Evolutionary conservation across 768 basidiomycete species (phyloP).

Genomic region (Podaxis sp.): DNA sequence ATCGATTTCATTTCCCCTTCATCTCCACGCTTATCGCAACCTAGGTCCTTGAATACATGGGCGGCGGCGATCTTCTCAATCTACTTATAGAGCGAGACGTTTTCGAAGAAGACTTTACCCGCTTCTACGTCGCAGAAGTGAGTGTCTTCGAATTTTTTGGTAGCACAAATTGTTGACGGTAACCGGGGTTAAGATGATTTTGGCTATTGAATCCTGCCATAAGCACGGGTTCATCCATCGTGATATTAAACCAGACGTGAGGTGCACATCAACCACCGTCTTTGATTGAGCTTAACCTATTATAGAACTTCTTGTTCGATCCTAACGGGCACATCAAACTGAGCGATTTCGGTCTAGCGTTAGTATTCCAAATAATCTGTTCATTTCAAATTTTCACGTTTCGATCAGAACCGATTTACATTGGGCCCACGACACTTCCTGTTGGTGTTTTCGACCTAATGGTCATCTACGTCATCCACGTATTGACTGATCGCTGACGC

Average conservation of each 20-base stretch:
- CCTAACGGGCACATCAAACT: constrained; percentile 92
- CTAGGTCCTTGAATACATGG: constrained; percentile 93
- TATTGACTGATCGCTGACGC: constrained; percentile 21
- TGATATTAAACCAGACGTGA: constrained; percentile 93
- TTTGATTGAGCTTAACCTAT: constrained; percentile 20
- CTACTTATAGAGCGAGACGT: constrained; percentile 90
- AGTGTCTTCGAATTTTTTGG: constrained; percentile 17
- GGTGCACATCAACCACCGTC: constrained; percentile 25
- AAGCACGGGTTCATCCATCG: constrained; percentile 96
- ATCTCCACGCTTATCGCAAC: constrained; percentile 27
- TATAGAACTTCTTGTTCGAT: constrained; percentile 93
- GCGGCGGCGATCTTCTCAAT: constrained; percentile 94
- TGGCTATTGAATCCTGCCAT: constrained; percentile 92
- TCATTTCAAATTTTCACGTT: constrained; percentile 17
- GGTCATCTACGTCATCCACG: constrained; percentile 15
- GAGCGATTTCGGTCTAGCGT: constrained; percentile 96
- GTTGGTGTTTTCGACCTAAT: constrained; percentile 37
- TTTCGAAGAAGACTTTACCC: constrained; percentile 87
- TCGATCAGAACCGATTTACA: constrained; percentile 79
- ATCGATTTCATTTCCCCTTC: constrained; percentile 52
- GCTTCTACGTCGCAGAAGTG: constrained; percentile 95
- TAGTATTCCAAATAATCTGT: constrained; percentile 39
- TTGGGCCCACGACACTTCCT: constrained; percentile 96
- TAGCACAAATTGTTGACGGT: constrained; percentile 18
- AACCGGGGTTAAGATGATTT: constrained; percentile 67